Conservation (phyloP, 1,139 yeast genomes). For the Geotrichum klebahnii region DNA sequence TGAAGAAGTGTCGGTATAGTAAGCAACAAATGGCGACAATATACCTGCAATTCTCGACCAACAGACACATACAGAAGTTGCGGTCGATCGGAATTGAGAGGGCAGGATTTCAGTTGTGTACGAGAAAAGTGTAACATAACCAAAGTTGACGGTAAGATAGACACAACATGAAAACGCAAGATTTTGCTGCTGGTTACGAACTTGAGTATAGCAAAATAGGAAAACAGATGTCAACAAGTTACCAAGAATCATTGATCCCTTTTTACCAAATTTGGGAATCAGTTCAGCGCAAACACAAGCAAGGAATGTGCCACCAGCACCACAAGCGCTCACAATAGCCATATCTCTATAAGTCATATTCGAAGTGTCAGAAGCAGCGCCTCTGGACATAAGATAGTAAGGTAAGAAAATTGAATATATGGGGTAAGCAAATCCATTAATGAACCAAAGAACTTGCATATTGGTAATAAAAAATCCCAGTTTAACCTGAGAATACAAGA, state of each 20-base stretch:
- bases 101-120: conserved; percentile 51
- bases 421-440: conserved; percentile 54
- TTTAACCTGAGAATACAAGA: no score
- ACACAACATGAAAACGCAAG: conserved; percentile 53
- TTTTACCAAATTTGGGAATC: conserved; percentile 51
- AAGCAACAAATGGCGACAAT: conserved; percentile 52
- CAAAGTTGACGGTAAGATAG: conserved; percentile 49
- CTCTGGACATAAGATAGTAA: conserved; percentile 46
- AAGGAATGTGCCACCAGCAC: conserved; percentile 57
- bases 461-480: no score
- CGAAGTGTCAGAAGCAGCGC: conserved; percentile 43
- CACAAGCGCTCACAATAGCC: conserved; percentile 48
- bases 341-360: conserved; percentile 50
- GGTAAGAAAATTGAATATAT: conserved; percentile 51
- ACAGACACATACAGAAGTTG: conserved; percentile 50
- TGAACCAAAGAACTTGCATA: conserved; percentile 48
- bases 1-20: conserved; percentile 44
- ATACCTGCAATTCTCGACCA: conserved; percentile 48
- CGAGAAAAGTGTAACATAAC: conserved; percentile 44
- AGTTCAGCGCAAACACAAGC: conserved; percentile 45
- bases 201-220: conserved; percentile 55
- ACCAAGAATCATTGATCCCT: conserved; percentile 54
- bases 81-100: conserved; percentile 53
- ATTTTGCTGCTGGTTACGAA: conserved; percentile 47
- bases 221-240: conserved; percentile 53